Evolutionary conservation across 805 yeast species (phyloP).

Genomic region (Monosporozyma solicola): DNA sequence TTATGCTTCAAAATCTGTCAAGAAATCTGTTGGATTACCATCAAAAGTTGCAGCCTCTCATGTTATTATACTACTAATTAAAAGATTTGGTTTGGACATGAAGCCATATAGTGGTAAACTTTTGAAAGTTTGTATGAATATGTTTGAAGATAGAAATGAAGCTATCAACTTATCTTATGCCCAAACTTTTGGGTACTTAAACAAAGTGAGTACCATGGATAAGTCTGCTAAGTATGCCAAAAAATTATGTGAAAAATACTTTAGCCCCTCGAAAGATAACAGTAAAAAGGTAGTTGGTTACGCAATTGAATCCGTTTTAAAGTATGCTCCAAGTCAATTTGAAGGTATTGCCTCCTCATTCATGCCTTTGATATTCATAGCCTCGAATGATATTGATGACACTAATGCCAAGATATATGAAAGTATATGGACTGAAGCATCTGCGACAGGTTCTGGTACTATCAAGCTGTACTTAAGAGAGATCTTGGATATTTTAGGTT

Average conservation of each 20-base stretch:
- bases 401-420: slow-evolving; percentile 43
- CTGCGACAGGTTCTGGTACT: slow-evolving; percentile 66
- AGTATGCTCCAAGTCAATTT: slow-evolving; percentile 61
- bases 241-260: slow-evolving; percentile 46
- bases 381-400: slow-evolving; percentile 52
- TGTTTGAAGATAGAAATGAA: slow-evolving; percentile 60
- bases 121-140: slow-evolving; percentile 46
- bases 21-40: slow-evolving; percentile 76
- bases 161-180: slow-evolving; percentile 72
- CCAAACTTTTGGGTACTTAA: slow-evolving; percentile 66
- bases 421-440: slow-evolving; percentile 67
- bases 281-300: slow-evolving; percentile 44
- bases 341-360: slow-evolving; percentile 51
- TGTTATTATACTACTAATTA: slow-evolving; percentile 55
- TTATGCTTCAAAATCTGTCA: slow-evolving; percentile 46
- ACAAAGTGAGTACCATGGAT: slow-evolving; percentile 50
- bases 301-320: slow-evolving; percentile 58
- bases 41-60: slow-evolving; percentile 81
- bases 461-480: slow-evolving; percentile 62
- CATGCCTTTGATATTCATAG: slow-evolving; percentile 73
- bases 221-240: slow-evolving; percentile 46
- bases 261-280: slow-evolving; percentile 39
- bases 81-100: slow-evolving; percentile 41
- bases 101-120: slow-evolving; percentile 54
- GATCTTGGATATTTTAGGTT: slow-evolving; percentile 44